Evolutionary conservation across 2,329 filamentous ascomycete species (phyloP).

Genomic region (Aspergillus viridinutans): DNA sequence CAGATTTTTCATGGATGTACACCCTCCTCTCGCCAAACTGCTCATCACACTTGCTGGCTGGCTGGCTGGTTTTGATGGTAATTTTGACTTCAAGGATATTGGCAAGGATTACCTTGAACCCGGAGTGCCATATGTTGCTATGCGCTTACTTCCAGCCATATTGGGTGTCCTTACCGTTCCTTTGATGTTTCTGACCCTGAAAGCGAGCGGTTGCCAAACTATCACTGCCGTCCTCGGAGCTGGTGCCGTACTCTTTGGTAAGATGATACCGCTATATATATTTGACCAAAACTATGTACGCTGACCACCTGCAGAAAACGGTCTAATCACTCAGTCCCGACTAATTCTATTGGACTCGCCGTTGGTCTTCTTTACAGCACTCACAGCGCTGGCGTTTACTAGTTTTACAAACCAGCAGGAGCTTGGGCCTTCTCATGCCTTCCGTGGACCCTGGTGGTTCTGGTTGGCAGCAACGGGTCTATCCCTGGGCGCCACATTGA

Average conservation of each 20-base stretch:
- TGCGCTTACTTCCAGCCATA: conserved; percentile 89
- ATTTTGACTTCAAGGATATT: conserved; percentile 99
- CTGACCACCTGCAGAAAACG: conserved; percentile 66
- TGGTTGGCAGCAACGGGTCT: conserved; percentile 87
- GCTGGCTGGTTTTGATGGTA: conserved; percentile 88
- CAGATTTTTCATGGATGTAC: conserved; percentile 99
- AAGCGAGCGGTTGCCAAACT: conserved; percentile 83
- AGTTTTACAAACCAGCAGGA: conserved; percentile 98
- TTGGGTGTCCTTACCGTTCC: conserved; percentile 85
- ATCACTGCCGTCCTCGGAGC: conserved; percentile 79
- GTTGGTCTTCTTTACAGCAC: conserved; percentile 85
- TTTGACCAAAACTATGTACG: neutral
- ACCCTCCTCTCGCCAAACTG: conserved; percentile 93
- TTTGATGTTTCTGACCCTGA: conserved; percentile 90
- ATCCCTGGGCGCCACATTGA: conserved; percentile 81
- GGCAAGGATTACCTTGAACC: conserved; percentile 98
- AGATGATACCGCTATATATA: conserved; percentile 11
- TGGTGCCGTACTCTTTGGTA: conserved; percentile 85
- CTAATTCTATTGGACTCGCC: conserved; percentile 95
- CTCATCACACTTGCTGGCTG: conserved; percentile 93
- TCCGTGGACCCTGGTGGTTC: conserved; percentile 93
- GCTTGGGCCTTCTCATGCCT: conserved; percentile 81
- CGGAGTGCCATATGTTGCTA: conserved; percentile 91
- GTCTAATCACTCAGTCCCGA: conserved; percentile 88
- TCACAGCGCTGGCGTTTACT: conserved; percentile 84